Evolutionary conservation across 1,284 basidiomycete genomes (phyloP).

Genomic region (Malassezia furfur): DNA sequence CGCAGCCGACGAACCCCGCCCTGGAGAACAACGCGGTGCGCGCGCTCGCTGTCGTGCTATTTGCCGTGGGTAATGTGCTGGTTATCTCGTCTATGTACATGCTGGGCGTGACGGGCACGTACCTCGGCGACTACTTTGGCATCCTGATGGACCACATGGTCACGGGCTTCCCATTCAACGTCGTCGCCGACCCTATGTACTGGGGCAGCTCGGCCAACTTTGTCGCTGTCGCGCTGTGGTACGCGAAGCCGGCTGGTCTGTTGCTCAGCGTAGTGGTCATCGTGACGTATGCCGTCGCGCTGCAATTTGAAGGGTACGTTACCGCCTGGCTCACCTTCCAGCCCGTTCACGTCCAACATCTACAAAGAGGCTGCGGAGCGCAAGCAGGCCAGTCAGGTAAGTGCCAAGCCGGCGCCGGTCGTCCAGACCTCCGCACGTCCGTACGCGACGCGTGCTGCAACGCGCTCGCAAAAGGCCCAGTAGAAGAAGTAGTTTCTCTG

Average conservation of each 20-base stretch:
- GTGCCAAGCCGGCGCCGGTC: neutral
- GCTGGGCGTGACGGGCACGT: conserved; percentile 72
- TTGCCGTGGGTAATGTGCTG: conserved; percentile 53
- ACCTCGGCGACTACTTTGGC: conserved; percentile 93
- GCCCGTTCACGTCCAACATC: conserved; percentile 42
- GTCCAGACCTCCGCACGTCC: neutral
- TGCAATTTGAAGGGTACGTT: conserved; percentile 39
- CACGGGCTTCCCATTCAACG: conserved; percentile 85
- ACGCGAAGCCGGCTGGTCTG: conserved; percentile 42
- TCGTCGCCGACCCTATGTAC: conserved; percentile 90
- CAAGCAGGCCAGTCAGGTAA: conserved; percentile 23
- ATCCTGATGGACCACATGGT: conserved; percentile 78
- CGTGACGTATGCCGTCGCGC: conserved; percentile 35
- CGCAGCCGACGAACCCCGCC: conserved; percentile 57
- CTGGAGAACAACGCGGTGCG: conserved; percentile 57
- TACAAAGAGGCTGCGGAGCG: conserved; percentile 36
- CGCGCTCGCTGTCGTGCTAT: conserved; percentile 59
- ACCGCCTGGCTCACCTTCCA: neutral
- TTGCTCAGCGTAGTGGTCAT: conserved; percentile 40
- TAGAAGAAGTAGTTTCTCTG: neutral
- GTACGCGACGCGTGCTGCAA: conserved; percentile 23
- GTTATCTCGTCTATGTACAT: conserved; percentile 83
- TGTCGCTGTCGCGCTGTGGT: conserved; percentile 41
- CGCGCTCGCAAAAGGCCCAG: neutral
- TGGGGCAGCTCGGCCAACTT: conserved; percentile 45